Conservation (phyloP, 495 filamentous ascomycete genomes). For the Chaetomidium leptoderma region DNA sequence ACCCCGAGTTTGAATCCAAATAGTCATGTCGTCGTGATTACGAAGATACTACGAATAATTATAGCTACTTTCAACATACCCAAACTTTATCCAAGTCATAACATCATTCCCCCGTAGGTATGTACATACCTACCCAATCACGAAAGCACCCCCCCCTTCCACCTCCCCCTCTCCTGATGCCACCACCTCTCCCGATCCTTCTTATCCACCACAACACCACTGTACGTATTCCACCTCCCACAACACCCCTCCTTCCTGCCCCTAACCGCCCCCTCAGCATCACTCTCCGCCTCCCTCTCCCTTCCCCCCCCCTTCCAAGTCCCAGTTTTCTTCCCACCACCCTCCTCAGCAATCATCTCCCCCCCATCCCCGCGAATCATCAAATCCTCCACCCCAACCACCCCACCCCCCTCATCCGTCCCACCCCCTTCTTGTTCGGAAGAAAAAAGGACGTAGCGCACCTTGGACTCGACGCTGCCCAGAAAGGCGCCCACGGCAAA, state of each 20-base stretch:
- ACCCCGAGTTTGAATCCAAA: not conserved
- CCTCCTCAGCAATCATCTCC: conserved; percentile 26
- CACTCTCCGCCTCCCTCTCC: conserved; percentile 23
- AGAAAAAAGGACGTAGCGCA: conserved; percentile 53
- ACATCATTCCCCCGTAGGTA: not conserved
- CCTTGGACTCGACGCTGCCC: conserved; percentile 51
- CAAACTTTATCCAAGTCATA: not conserved
- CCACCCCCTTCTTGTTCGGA: conserved; percentile 50
- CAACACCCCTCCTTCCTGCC: conserved; percentile 45
- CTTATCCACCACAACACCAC: conserved; percentile 37
- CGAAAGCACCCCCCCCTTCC: conserved; percentile 37
- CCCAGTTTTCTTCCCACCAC: conserved; percentile 3
- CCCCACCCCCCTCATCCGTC: conserved; percentile 50
- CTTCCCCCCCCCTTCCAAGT: conserved; percentile 17
- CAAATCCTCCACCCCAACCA: conserved; percentile 53
- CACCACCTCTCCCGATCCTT: conserved; percentile 48
- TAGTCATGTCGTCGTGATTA: conserved; percentile 8
- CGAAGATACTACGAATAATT: not conserved
- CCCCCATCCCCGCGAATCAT: conserved; percentile 42
- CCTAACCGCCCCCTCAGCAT: conserved; percentile 19
- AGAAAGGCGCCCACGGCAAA: conserved; percentile 55
- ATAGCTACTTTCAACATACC: not conserved
- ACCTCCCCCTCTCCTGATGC: conserved; percentile 48
- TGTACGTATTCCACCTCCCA: conserved; percentile 53
- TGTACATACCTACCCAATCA: conserved; percentile 17